These are phyloP conservation scores for Botrytis sinoallii DNA, from an alignment of 2,329 filamentous ascomycete species.

Conservation along the genomic window DNA sequence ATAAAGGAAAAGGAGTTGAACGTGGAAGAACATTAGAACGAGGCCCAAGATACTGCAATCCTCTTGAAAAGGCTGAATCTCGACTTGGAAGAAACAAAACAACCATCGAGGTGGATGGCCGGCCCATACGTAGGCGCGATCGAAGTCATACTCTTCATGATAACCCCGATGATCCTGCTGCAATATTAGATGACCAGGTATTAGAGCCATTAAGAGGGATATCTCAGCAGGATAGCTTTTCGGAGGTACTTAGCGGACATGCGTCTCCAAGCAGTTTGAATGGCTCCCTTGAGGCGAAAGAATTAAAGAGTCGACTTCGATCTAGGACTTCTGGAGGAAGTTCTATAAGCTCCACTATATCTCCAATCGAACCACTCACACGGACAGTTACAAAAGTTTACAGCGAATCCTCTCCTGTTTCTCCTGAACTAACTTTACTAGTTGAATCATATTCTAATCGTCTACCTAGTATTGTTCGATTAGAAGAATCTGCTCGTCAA, in stretches of 20 bases:
- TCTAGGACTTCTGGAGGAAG: neutral
- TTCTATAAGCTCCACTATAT: constrained; percentile 2
- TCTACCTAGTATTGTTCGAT: constrained; percentile 17
- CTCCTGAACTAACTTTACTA: constrained; percentile 21
- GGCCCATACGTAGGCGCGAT: constrained; percentile 29
- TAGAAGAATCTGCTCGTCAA: constrained; percentile 24
- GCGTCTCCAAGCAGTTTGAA: constrained; percentile 4
- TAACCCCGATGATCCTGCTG: constrained; percentile 31
- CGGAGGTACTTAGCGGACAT: constrained; percentile 27
- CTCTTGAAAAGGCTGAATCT: constrained; percentile 33
- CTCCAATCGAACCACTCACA: constrained; percentile 8
- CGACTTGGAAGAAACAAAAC: constrained; percentile 24
- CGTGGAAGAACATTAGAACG: constrained; percentile 31
- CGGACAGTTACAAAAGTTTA: constrained; percentile 22
- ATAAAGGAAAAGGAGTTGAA: constrained; percentile 25
- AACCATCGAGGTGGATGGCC: constrained; percentile 32
- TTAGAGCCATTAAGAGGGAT: constrained; percentile 34
- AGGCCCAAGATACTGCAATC: constrained; percentile 28
- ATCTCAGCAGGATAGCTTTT: constrained; percentile 29
- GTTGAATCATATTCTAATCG: constrained; percentile 9
- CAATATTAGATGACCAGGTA: constrained; percentile 34
- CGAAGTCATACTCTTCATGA: constrained; percentile 36
- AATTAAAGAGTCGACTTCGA: constrained; percentile 5
- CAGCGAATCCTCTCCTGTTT: constrained; percentile 21
- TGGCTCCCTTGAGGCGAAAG: neutral